phyloP scores from a whole-genome alignment of 2,329 filamentous ascomycete species.

The Gaeumannomyces sp. region DNA sequence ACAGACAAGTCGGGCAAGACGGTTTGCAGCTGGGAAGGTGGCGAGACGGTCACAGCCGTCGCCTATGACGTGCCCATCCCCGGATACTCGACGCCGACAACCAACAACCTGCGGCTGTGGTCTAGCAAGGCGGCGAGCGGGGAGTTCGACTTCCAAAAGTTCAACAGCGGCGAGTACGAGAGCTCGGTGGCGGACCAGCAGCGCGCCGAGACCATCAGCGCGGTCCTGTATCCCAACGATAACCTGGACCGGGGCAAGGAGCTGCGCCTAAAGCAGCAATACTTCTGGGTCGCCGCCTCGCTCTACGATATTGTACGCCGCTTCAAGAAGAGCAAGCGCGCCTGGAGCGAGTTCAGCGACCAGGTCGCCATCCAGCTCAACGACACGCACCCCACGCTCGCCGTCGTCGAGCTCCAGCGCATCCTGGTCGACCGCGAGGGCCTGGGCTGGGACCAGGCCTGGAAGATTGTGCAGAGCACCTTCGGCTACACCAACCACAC shows the following conservation, averaged over 20 bases:
- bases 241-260: slow-evolving; percentile 96
- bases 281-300: slow-evolving; percentile 98
- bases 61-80: slow-evolving; percentile 92
- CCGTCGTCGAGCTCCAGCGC: slow-evolving; percentile 90
- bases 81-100: slow-evolving; percentile 81
- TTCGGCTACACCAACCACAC: slow-evolving; percentile 99
- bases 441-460: slow-evolving; percentile 88
- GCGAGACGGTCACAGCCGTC: slow-evolving; percentile 85
- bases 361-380: slow-evolving; percentile 97
- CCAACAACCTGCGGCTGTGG: slow-evolving; percentile 96
- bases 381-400: slow-evolving; percentile 93
- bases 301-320: slow-evolving; percentile 92
- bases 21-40: slow-evolving; percentile 77
- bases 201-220: slow-evolving; percentile 96
- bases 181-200: slow-evolving; percentile 97
- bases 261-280: slow-evolving; percentile 95
- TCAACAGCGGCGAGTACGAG: slow-evolving; percentile 97
- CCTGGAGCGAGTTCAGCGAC: slow-evolving; percentile 88
- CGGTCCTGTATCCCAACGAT: slow-evolving; percentile 95
- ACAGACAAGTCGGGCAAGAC: slow-evolving; percentile 71
- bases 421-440: slow-evolving; percentile 87
- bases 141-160: slow-evolving; percentile 99
- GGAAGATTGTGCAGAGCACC: slow-evolving; percentile 69
- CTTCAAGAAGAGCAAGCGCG: slow-evolving; percentile 93
- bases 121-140: slow-evolving; percentile 95